Base-by-base conservation (phyloP, 1,284 basidiomycete species). In the Boletus chippewaensis region DNA sequence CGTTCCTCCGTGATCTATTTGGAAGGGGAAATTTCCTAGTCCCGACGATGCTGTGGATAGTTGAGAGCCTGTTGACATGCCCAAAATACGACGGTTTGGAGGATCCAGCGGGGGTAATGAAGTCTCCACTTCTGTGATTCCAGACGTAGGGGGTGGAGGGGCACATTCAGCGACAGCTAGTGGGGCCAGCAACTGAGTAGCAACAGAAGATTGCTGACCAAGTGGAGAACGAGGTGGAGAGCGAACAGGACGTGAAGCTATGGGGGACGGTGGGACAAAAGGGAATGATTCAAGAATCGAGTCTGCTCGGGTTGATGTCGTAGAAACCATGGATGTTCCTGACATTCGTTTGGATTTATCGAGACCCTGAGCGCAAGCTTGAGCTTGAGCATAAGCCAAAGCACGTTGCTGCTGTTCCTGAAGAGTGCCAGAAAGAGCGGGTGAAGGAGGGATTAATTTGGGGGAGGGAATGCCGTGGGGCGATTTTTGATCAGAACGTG, bases 251-350 rank as follows among this genome's bases (percentile, higher is more conserved):
- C 83, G 74, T 59, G 85, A 79, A 15, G 85, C 87, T 55, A 91
- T 89, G 6, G 87, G 87, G 4, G 84, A 87, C 1, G 87, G 87
- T 20, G 87, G 87, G 8, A 91, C 87, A 63, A 91, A 90, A 39
- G 86, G 86, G 75, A 91, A 91, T 22, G 79, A 83, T 67, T 87
- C 87, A 20, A 91, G 74, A 55, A 91, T 87, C 2, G 87, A 89
- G 64, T 91, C 87, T 36, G 84, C 83, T 51, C 77, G 74, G 4
- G 80, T 80, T 20, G 83, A 83, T n/a, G 81, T 72, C 11, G 80
- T 78, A 32, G 81, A 81, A 51, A 84, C 66, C 47, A 80, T 76
- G 24, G 84, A 86, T 12, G 80, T 77, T 54, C 75, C 75, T 7
- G 84, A 85, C 52, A 79, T 74, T 47, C 80, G 72, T 57, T 74